Evolutionary conservation across 768 basidiomycete species (phyloP).

Genomic region (Hemileccinum impolitum): DNA sequence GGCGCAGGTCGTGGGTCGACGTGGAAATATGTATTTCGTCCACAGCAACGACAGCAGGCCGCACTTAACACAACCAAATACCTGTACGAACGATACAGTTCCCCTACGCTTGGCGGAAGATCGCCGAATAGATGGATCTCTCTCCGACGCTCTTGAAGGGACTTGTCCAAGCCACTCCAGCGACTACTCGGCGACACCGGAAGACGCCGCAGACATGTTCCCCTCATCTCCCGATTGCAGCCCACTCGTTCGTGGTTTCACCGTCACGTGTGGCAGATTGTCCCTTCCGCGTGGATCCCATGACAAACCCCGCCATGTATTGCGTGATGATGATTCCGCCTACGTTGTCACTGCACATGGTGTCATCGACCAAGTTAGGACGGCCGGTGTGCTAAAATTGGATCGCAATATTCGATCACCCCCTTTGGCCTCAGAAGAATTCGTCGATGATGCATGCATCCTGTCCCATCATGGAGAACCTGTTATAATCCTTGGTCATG

Average conservation of each 20-base stretch:
- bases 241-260: background rate
- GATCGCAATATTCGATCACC: constrained; percentile 19
- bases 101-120: background rate
- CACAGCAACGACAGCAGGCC: background rate
- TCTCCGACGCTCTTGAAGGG: background rate
- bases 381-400: constrained; percentile 18
- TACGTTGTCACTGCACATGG: constrained; percentile 40
- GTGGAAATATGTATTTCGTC: background rate
- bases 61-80: background rate
- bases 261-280: background rate
- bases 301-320: constrained; percentile 41
- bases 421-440: constrained; percentile 24
- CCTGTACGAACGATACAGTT: background rate
- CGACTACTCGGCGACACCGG: background rate
- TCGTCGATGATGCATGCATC: constrained; percentile 44
- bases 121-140: background rate
- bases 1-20: background rate
- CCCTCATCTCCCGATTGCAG: background rate
- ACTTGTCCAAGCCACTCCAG: background rate
- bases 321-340: constrained; percentile 19
- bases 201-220: background rate
- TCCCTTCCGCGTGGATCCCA: constrained; percentile 24
- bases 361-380: constrained; percentile 28
- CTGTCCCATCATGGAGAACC: constrained; percentile 24
- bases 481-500: constrained; percentile 37